Evolutionary conservation across 116 monocot species (phyloP).

Genomic region (Cymodocea nodosa): DNA sequence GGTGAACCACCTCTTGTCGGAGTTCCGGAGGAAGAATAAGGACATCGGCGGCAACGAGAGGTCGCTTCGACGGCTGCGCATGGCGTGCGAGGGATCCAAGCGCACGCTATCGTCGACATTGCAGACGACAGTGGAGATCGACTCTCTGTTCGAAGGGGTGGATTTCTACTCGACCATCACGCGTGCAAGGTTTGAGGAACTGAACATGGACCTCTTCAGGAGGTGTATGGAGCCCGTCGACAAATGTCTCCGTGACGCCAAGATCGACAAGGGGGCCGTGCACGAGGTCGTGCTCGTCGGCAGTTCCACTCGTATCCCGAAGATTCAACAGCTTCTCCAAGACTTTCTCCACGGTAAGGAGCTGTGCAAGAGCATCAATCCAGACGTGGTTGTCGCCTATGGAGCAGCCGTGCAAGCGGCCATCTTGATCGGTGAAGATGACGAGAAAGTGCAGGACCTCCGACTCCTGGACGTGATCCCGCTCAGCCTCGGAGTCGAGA

Average conservation of each 20-base stretch:
- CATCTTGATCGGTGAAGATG: conserved; percentile 44
- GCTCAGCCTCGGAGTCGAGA: conserved; percentile 34
- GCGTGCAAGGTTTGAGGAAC: conserved; percentile 32
- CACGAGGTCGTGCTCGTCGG: conserved; percentile 52
- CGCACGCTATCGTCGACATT: not conserved
- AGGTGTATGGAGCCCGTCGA: conserved; percentile 41
- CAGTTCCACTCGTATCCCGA: conserved; percentile 44
- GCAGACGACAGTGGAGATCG: not conserved
- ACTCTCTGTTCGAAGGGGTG: not conserved
- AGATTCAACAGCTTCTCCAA: conserved; percentile 49
- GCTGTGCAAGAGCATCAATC: conserved; percentile 60
- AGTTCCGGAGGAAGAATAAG: conserved; percentile 42
- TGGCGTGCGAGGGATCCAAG: too few species aligned
- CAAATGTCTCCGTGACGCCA: conserved; percentile 43
- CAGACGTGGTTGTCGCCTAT: conserved; percentile 52
- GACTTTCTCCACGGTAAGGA: conserved; percentile 59
- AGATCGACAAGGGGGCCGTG: conserved; percentile 40
- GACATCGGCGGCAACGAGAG: conserved; percentile 49
- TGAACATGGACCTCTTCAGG: conserved; percentile 43
- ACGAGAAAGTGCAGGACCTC: conserved; percentile 47
- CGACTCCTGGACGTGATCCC: conserved; percentile 50
- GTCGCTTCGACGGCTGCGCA: conserved; percentile 41
- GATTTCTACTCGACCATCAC: conserved; percentile 5
- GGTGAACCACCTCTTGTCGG: conserved; percentile 44
- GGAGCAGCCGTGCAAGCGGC: conserved; percentile 53